Conservation (phyloP, 345 rosid species). For the Hibiscus tridactylites region DNA sequence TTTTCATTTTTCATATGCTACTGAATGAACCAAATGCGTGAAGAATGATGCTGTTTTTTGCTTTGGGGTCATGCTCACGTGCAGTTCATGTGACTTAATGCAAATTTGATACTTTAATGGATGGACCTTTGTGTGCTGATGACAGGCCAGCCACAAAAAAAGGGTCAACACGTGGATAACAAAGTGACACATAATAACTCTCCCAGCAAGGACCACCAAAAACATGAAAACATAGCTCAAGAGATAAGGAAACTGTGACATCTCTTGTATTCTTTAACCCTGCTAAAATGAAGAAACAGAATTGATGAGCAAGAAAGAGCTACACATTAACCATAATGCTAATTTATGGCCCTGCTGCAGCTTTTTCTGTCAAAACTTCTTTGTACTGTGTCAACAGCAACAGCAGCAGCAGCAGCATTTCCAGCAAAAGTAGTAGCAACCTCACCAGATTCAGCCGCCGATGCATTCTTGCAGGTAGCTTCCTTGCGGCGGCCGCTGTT, state of each 20-base stretch:
- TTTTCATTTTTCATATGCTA: too few species aligned
- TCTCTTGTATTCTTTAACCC: not conserved
- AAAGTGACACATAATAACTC: not conserved
- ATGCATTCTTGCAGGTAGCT: constrained; percentile 1
- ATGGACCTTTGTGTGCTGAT: not conserved
- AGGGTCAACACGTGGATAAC: not conserved
- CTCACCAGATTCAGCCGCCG: constrained; percentile 3
- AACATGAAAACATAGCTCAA: not conserved
- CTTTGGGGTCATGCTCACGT: not conserved
- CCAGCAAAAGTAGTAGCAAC: not conserved
- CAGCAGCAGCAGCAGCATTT: not conserved
- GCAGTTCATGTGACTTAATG: not conserved
- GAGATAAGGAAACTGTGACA: constrained; percentile 4
- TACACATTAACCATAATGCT: constrained; percentile 2
- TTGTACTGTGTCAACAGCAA: not conserved
- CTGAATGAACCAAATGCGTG: not conserved
- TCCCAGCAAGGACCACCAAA: not conserved
- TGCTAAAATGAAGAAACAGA: not conserved
- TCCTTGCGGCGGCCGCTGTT: constrained; percentile 21
- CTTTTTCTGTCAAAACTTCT: not conserved
- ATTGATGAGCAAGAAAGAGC: not conserved
- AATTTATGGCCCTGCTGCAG: constrained; percentile 4
- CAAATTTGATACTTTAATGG: not conserved
- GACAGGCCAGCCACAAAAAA: constrained; percentile 6
- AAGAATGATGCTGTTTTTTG: not conserved